These are phyloP conservation scores for Colletotrichum horii DNA, from an alignment of 2,329 filamentous ascomycete species.

Conservation along the genomic window DNA sequence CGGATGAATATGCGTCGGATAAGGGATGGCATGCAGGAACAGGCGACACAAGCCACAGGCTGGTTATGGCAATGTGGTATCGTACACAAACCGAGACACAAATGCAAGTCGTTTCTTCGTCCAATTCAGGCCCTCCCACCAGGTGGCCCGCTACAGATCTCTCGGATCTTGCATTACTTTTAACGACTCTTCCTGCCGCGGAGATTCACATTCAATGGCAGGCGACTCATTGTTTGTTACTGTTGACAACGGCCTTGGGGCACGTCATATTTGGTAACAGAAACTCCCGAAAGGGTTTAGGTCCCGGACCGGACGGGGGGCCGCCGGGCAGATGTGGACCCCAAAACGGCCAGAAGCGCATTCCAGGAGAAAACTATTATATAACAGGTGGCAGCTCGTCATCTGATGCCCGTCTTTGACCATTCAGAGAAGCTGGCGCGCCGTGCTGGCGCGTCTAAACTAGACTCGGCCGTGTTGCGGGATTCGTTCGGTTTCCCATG, in stretches of 20 bases:
- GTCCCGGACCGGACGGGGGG: slow-evolving; percentile 10
- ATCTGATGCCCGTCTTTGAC: not conserved
- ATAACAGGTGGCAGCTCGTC: slow-evolving; percentile 15
- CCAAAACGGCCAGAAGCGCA: not conserved
- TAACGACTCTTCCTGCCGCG: slow-evolving; percentile 24
- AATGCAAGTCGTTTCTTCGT: not conserved
- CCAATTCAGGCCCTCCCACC: not conserved
- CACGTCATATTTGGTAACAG: slow-evolving; percentile 31
- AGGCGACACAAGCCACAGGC: not conserved
- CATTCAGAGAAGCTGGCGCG: not conserved
- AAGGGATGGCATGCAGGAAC: not conserved
- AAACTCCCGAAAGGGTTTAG: slow-evolving; percentile 26
- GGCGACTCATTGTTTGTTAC: not conserved
- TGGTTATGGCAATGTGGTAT: not conserved
- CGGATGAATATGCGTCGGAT: not conserved
- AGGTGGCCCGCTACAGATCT: not conserved
- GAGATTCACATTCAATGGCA: slow-evolving; percentile 28
- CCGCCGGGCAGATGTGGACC: not conserved
- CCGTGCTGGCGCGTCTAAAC: not conserved
- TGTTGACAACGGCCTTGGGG: slow-evolving; percentile 2
- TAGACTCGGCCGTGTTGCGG: not conserved
- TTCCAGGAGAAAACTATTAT: slow-evolving; percentile 7
- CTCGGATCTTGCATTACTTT: not conserved
- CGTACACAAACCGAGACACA: not conserved
- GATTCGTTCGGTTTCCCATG: not conserved